Percentiles rank a stretch among this genome's conserved stretches.
Conservation (phyloP, 2,329 filamentous ascomycete genomes). For the Talaromyces sp. region DNA sequence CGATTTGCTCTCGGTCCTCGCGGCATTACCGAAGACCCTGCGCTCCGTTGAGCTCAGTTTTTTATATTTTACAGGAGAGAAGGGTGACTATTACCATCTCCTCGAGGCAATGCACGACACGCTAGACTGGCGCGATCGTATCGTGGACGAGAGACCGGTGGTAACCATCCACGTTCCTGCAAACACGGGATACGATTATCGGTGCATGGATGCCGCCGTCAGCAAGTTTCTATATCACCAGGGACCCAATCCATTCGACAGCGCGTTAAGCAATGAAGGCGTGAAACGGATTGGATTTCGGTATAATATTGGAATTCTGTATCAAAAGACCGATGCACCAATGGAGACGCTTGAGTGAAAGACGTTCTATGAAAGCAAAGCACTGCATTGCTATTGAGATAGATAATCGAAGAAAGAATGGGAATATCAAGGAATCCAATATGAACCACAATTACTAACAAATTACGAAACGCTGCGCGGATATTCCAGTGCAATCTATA, state of each 20-base stretch:
- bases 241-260: neutral
- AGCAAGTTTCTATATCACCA: neutral
- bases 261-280: no score
- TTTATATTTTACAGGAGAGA: conserved; percentile 19
- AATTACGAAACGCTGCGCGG: no score
- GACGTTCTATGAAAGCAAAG: no score
- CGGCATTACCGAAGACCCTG: conserved; percentile 23
- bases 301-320: no score
- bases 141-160: neutral
- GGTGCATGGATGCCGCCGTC: neutral
- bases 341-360: no score
- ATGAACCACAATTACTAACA: no score
- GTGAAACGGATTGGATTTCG: no score
- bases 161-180: neutral
- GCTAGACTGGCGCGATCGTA: neutral
- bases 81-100: neutral
- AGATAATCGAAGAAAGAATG: no score
- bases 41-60: conserved; percentile 32
- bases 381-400: no score
- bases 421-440: no score
- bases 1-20: conserved; percentile 27
- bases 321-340: no score
- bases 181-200: neutral
- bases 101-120: neutral
- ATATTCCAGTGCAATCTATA: no score